These are phyloP conservation scores for Trichoderma semiorbis DNA, from an alignment of 2,329 filamentous ascomycete species.

Conservation along the genomic window DNA sequence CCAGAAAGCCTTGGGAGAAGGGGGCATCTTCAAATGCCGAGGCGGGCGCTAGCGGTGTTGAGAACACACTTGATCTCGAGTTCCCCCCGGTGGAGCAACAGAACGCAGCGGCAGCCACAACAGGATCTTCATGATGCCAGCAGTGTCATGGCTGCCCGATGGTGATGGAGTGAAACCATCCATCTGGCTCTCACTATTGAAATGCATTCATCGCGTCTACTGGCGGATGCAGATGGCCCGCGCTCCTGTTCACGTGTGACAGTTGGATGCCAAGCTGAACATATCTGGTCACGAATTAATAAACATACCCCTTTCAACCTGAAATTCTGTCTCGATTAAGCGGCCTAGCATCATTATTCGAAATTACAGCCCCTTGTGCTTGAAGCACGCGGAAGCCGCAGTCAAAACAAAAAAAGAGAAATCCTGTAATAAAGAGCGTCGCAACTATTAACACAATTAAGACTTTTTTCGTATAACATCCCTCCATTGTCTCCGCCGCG, in stretches of 20 bases:
- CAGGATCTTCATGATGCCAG: slow-evolving; percentile 1
- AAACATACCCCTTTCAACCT: neutral
- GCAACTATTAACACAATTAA: slow-evolving; percentile 19
- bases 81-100: slow-evolving; percentile 31
- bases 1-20: slow-evolving; percentile 76
- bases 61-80: slow-evolving; percentile 32
- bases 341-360: slow-evolving; percentile 4
- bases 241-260: neutral
- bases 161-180: neutral
- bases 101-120: neutral
- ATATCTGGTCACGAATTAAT: neutral
- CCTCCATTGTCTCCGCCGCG: neutral
- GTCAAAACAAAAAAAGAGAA: slow-evolving; percentile 10
- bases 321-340: neutral
- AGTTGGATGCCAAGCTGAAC: neutral
- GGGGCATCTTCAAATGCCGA: slow-evolving; percentile 31
- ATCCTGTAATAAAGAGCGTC: slow-evolving; percentile 19
- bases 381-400: neutral
- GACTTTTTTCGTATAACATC: slow-evolving; percentile 6
- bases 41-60: slow-evolving; percentile 21
- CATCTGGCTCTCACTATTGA: neutral
- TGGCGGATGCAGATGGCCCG: neutral
- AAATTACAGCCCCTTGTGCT: neutral
- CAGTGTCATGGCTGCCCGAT: neutral
- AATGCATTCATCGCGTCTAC: neutral